Percentiles rank a stretch among this genome's conserved stretches.
Evolutionary conservation across 371 early-diverging fungal genomes (phyloP).

Genomic region (Chytridium lagenaria): DNA sequence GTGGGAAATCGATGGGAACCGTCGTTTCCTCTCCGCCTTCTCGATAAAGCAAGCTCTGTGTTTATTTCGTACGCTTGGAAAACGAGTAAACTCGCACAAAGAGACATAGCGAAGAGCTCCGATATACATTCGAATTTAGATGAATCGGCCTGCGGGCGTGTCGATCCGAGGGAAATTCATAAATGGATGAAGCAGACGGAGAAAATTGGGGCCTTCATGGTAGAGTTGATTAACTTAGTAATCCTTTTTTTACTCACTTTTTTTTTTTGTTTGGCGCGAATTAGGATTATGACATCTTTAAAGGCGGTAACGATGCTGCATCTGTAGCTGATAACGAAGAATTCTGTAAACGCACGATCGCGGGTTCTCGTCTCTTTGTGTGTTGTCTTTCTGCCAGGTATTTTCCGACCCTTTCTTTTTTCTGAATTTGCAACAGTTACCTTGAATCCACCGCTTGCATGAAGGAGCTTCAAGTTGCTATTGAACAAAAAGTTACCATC

Average conservation of each 20-base stretch:
- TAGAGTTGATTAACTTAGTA: neutral
- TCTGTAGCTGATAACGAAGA: neutral
- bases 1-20: conserved; percentile 1
- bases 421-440: neutral
- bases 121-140: neutral
- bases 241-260: neutral
- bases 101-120: neutral
- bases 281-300: neutral
- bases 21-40: neutral
- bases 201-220: neutral
- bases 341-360: neutral
- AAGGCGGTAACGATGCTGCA: neutral
- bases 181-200: neutral
- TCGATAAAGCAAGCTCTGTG: neutral
- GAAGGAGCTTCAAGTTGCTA: neutral
- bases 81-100: neutral
- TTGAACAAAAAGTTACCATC: neutral
- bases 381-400: neutral
- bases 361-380: neutral
- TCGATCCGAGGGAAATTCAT: neutral
- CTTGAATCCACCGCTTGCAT: neutral
- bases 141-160: neutral
- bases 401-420: neutral
- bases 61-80: conserved; percentile 4
- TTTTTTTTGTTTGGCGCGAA: neutral